phyloP scores from a whole-genome alignment of 2,329 filamentous ascomycete species.

The Bipolaris gigantea region DNA sequence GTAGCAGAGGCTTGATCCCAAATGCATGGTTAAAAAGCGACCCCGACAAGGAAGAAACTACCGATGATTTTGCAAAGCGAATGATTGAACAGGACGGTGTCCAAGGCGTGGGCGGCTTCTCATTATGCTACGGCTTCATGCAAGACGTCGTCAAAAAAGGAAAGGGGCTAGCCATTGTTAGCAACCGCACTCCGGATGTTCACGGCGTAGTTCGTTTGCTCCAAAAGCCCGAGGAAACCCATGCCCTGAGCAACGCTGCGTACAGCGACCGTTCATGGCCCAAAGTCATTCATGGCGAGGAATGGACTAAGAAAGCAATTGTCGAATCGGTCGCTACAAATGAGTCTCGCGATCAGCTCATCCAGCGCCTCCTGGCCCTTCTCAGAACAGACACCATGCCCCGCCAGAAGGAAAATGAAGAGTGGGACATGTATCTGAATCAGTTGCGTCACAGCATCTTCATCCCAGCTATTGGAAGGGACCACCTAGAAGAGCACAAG shows the following conservation, averaged over 20 bases:
- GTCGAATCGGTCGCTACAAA: constrained; percentile 46
- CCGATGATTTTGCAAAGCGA: constrained; percentile 56
- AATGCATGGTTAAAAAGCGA: constrained; percentile 59
- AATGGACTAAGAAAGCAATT: constrained; percentile 55
- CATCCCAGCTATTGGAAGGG: constrained; percentile 58
- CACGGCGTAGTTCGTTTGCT: constrained; percentile 57
- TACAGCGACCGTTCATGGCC: constrained; percentile 63
- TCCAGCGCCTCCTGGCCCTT: constrained; percentile 56
- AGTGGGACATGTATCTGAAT: constrained; percentile 58
- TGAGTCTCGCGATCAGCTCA: constrained; percentile 53
- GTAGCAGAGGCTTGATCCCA: constrained; percentile 62
- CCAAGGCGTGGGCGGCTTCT: constrained; percentile 64
- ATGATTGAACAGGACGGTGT: constrained; percentile 60
- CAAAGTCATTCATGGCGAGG: constrained; percentile 62
- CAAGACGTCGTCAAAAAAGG: constrained; percentile 45
- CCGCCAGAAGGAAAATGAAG: constrained; percentile 51
- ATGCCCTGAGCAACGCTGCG: constrained; percentile 63
- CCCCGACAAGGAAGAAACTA: constrained; percentile 40
- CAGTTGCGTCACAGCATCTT: constrained; percentile 64
- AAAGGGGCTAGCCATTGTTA: constrained; percentile 58
- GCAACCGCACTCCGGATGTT: constrained; percentile 60
- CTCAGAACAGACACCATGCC: constrained; percentile 61
- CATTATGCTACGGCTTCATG: constrained; percentile 61
- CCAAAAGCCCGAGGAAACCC: constrained; percentile 53
- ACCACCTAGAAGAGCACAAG: constrained; percentile 45